Base-by-base conservation (phyloP, 2,329 filamentous ascomycete species). In the Ophiocordyceps camponoti-saundersi region DNA sequence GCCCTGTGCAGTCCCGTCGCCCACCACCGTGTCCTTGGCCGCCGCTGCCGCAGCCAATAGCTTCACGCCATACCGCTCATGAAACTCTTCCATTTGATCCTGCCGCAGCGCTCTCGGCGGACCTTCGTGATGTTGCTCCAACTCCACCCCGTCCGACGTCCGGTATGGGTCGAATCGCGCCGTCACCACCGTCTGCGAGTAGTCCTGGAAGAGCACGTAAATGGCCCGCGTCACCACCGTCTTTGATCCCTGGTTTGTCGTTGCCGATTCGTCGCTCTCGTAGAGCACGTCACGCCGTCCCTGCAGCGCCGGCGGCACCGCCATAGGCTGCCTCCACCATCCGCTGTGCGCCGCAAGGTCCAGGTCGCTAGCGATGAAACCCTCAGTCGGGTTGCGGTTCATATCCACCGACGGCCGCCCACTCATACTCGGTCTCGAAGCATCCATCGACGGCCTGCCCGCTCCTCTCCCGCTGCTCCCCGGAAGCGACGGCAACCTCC, bases 141-240 rank as follows among this genome's bases (percentile, higher is more conserved):
- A 64, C 32, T 77, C 69, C 12, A 81, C 82, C 36, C n/a, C 6
- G 56, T 90, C 81, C 2, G 75, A 69, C 3, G 83, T 74, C 58
- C 94, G 80, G 46, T 79, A 75, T 1, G 80, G 70, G 60, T 95
- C 85, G 61, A 83, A 96, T 45, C 74, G 80, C 18, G 81, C 84
- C 0, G 82, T 87, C 56, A 98, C 76, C 52, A 93, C 73, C 0
- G 90, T 96, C 61, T 96, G 92, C 18, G 89, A 95, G 63, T 98
- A 98, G 65, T 98, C 92, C 57, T 88, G 81, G 67, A 86, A 98
- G 10, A 98, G 67, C n/a, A 96, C 70, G 55, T 83, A 92, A 41
- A 95, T 73, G 49, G 89, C 80, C 53, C 89, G 89, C 7, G 82
- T 85, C 20, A 94, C 69, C 1, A 73, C 74, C 1, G 79, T 79